Percentiles rank a stretch among this genome's conserved stretches.
Conservation (phyloP, 1,139 yeast genomes). For the Geotrichum carabidarum region DNA sequence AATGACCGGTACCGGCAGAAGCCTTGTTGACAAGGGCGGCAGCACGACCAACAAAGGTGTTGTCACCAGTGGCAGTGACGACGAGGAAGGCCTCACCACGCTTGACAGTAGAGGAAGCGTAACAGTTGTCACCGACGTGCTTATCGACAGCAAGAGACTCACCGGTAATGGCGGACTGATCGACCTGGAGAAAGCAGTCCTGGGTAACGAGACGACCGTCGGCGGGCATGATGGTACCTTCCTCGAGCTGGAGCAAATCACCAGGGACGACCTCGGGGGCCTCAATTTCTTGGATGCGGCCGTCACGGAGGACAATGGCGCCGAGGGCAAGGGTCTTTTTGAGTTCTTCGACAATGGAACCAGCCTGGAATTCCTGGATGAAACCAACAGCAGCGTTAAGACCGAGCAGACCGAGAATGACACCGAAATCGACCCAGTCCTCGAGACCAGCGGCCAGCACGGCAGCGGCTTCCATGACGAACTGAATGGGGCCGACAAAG, state of each 20-base stretch:
- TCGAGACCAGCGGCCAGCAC: slow-evolving; percentile 95
- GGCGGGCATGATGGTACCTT: slow-evolving; percentile 77
- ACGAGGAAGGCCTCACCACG: slow-evolving; percentile 96
- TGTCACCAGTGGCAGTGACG: slow-evolving; percentile 94
- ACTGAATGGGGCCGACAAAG: slow-evolving; percentile 97
- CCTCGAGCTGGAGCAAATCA: slow-evolving; percentile 72
- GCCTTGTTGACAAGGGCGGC: slow-evolving; percentile 97
- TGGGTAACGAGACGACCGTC: slow-evolving; percentile 92
- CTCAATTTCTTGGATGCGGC: slow-evolving; percentile 54
- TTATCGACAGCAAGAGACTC: slow-evolving; percentile 96
- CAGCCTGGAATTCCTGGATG: slow-evolving; percentile 81
- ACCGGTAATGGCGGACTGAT: slow-evolving; percentile 98
- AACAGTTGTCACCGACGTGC: slow-evolving; percentile 79
- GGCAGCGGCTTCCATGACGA: slow-evolving; percentile 98
- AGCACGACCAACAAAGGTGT: slow-evolving; percentile 90
- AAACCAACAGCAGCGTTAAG: slow-evolving; percentile 95
- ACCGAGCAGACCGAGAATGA: slow-evolving; percentile 80
- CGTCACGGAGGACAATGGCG: slow-evolving; percentile 66
- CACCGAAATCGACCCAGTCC: slow-evolving; percentile 99
- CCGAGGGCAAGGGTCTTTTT: slow-evolving; percentile 42
- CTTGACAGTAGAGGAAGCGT: slow-evolving; percentile 94
- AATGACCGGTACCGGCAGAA: slow-evolving; percentile 89
- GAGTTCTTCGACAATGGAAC: slow-evolving; percentile 45
- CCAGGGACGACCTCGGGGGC: slow-evolving; percentile 76
- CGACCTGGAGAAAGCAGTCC: slow-evolving; percentile 85